Conservation (phyloP, 139 green algal species). For the Mesostigma viride region DNA sequence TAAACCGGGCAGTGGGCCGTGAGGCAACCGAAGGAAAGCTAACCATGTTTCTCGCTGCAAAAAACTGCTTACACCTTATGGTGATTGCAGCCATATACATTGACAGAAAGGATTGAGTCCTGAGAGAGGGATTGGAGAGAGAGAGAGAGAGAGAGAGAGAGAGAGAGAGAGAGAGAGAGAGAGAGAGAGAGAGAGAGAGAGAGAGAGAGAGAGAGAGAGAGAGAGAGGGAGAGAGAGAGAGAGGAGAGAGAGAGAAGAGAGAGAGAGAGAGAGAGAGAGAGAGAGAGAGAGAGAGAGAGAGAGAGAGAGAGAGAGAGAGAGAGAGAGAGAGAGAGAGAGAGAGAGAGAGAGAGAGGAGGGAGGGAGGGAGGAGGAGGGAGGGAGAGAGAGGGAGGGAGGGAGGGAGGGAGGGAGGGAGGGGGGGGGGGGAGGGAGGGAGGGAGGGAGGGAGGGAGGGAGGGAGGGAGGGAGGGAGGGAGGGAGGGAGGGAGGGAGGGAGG, state of each 20-base stretch:
- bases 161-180: constrained; percentile 5
- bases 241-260: neutral
- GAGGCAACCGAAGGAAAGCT: too few relatives aligned
- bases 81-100: too few relatives aligned
- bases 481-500: neutral
- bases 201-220: constrained; percentile 5
- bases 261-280: constrained; percentile 5
- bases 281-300: constrained; percentile 5
- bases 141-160: constrained; percentile 5
- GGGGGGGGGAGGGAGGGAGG: constrained; percentile 20
- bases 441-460: neutral
- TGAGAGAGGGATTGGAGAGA: too few relatives aligned
- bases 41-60: too few relatives aligned
- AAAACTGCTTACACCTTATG: too few relatives aligned
- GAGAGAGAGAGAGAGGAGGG: neutral
- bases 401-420: too few relatives aligned
- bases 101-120: too few relatives aligned
- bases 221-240: constrained; percentile 2
- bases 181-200: constrained; percentile 5
- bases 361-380: neutral
- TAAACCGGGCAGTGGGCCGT: too few relatives aligned
- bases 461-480: neutral
- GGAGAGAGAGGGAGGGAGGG: too few relatives aligned
- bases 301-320: constrained; percentile 5
- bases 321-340: constrained; percentile 5